Evolutionary conservation across 2,329 filamentous ascomycete species (phyloP), one percentile per base, ranked within the genome.

Genomic region (Dendryphion nanum): DNA sequence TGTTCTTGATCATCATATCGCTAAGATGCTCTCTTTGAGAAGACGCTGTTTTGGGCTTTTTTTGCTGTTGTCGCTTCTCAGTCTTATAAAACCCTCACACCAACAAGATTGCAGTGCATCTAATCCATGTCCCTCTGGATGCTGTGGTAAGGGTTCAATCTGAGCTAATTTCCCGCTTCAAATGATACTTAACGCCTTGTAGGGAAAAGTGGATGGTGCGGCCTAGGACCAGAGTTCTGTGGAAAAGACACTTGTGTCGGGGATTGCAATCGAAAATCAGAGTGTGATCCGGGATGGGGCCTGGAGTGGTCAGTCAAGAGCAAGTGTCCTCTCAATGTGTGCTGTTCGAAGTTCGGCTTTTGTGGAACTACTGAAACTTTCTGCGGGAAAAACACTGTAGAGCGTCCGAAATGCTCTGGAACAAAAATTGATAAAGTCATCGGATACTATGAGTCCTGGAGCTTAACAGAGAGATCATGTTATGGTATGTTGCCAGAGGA

Each of bases 241-340:
- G 31, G 30, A 6, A 21, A 36, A n/a, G 28, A 37, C n/a, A 37
- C 14, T 18, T 58, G 54, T 37, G 41, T 33, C 0, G 54, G 50
- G 1, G 59, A 64, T 32, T 68, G 64, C 35, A 45, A 66, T 47
- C 59, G 62, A 14, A 52, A 46, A 18, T 58, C 62, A 13, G 51
- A 60, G 33, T 69, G 64, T 30, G 63, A 42, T 30, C 29, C 29
- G 15, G 29, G 29, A 30, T 30, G 29, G 29, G 29, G 29, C 16
- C 10, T 30, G 29, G 10, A 30, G 15, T 30, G 29, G 31, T 13
- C 31, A 12, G 12, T 12, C 10, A 19, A 3, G 13, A 42, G 32
- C 17, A 42, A 7, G 4, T 52, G 48, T 17, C 43, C 44, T 1
- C 28, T 51, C 5, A 49, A 53, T 8, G 37, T 44, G 8, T 57